These are phyloP conservation scores for Geranium incanum DNA, from an alignment of 441 rosid genomes.

Conservation along the genomic window DNA sequence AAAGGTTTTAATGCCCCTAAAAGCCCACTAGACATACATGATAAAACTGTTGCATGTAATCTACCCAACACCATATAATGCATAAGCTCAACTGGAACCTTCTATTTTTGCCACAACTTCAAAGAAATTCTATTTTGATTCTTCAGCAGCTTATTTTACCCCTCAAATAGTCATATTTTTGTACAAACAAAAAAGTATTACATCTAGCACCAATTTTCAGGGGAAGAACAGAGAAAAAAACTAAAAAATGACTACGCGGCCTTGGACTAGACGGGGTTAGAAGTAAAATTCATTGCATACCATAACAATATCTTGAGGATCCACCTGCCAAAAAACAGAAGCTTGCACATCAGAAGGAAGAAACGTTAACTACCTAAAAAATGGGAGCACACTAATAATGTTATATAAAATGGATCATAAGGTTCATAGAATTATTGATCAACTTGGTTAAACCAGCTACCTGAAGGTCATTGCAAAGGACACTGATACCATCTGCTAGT, in stretches of 20 bases:
- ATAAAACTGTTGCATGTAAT: neutral
- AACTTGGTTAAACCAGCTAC: slow-evolving; percentile 23
- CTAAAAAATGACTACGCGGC: neutral
- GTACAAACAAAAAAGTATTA: no score
- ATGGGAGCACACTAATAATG: slow-evolving; percentile 3
- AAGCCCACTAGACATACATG: neutral
- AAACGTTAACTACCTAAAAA: neutral
- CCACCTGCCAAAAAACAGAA: slow-evolving; percentile 50
- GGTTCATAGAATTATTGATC: no score
- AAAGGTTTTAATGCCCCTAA: neutral
- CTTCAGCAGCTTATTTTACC: neutral
- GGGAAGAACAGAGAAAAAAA: neutral
- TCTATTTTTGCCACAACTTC: neutral
- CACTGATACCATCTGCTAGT: slow-evolving; percentile 72
- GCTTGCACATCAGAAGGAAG: slow-evolving; percentile 17
- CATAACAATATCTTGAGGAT: slow-evolving; percentile 96
- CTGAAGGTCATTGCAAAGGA: slow-evolving; percentile 89
- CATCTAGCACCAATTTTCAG: neutral
- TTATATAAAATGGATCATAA: no score
- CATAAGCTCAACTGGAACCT: neutral
- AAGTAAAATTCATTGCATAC: slow-evolving; percentile 35
- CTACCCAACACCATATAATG: neutral
- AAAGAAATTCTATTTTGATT: neutral
- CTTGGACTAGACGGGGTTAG: neutral
- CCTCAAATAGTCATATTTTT: no score